A percentile compares a stretch with the other conserved stretches of the same genome.
phyloP scores from a whole-genome alignment of 2,329 filamentous ascomycete species.

The Colletotrichum caudatum region DNA sequence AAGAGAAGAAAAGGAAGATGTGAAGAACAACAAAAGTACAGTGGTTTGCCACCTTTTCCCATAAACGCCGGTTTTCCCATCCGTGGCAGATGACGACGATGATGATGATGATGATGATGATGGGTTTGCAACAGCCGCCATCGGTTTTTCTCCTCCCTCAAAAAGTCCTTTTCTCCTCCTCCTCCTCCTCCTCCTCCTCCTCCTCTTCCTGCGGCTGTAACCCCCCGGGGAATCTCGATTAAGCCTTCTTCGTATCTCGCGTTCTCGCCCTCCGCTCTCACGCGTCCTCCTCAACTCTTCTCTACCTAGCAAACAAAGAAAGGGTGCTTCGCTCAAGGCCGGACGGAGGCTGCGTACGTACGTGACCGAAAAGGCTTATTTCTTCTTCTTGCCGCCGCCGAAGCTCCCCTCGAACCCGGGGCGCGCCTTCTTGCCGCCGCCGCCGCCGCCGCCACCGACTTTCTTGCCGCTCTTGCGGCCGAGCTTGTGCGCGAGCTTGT shows the following conservation, averaged over 20 bases:
- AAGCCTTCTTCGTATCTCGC: constrained; percentile 6
- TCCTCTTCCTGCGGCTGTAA: too few species aligned
- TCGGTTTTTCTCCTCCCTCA: not conserved
- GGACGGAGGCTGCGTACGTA: not conserved
- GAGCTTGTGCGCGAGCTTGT: constrained; percentile 71
- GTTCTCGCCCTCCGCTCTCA: not conserved
- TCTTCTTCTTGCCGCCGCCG: constrained; percentile 64
- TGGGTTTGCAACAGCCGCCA: constrained; percentile 1
- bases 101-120: constrained; percentile 1
- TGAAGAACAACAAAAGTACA: constrained; percentile 6
- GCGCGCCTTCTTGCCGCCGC: constrained; percentile 61
- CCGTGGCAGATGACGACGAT: constrained; percentile 14
- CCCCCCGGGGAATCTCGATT: constrained; percentile 33
- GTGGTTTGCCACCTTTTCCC: constrained; percentile 2
- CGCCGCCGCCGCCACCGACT: constrained; percentile 54
- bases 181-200: not conserved
- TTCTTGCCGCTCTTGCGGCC: constrained; percentile 65
- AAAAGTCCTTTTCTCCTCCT: not conserved
- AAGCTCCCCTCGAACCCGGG: constrained; percentile 80
- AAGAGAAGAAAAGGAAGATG: not conserved
- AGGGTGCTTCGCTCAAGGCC: not conserved
- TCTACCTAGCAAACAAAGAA: not conserved
- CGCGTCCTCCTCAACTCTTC: not conserved
- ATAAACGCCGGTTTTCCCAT: constrained; percentile 32
- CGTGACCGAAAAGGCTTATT: constrained; percentile 3